Percentiles rank a stretch among this genome's conserved stretches.
phyloP scores from a whole-genome alignment of 352 stramenopile genomes.

The Pythium aquatile region DNA sequence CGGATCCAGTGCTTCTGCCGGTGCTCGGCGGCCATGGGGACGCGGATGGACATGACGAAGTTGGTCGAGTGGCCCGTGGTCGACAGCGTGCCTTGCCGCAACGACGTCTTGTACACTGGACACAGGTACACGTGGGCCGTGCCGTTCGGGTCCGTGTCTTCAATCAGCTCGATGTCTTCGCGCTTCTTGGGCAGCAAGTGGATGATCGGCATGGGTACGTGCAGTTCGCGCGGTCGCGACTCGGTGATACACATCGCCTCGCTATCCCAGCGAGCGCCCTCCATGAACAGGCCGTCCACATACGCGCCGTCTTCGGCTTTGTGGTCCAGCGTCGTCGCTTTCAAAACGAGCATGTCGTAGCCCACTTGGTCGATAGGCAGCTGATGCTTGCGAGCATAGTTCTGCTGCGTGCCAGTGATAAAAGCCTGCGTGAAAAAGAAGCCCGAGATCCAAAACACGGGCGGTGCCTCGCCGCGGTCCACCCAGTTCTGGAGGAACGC shows the following conservation, averaged over 20 bases:
- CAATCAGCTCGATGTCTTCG: slow-evolving; percentile 85
- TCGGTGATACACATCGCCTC: slow-evolving; percentile 72
- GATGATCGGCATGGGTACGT: slow-evolving; percentile 86
- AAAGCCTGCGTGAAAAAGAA: slow-evolving; percentile 96
- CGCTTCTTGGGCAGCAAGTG: slow-evolving; percentile 77
- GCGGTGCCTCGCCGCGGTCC: slow-evolving; percentile 61
- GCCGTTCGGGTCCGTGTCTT: slow-evolving; percentile 85
- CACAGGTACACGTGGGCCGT: slow-evolving; percentile 92
- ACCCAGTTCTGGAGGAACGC: slow-evolving; percentile 85
- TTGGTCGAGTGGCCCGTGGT: slow-evolving; percentile 95
- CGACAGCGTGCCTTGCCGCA: slow-evolving; percentile 88
- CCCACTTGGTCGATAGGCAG: slow-evolving; percentile 90
- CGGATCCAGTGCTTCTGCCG: slow-evolving; percentile 95
- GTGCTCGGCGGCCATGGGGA: slow-evolving; percentile 88
- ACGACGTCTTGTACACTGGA: slow-evolving; percentile 92
- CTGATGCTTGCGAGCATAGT: slow-evolving; percentile 90
- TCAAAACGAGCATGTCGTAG: slow-evolving; percentile 87
- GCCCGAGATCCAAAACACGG: slow-evolving; percentile 92
- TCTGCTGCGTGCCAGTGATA: slow-evolving; percentile 93
- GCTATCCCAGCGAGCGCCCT: slow-evolving; percentile 86
- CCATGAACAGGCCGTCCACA: slow-evolving; percentile 90
- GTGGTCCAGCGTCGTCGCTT: slow-evolving; percentile 34
- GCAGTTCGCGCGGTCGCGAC: slow-evolving; percentile 82
- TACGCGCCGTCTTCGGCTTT: slow-evolving; percentile 87
- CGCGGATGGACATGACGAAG: slow-evolving; percentile 93